These are phyloP conservation scores for Lodderomyces margitis DNA, from an alignment of 1,139 yeast genomes.

Conservation along the genomic window DNA sequence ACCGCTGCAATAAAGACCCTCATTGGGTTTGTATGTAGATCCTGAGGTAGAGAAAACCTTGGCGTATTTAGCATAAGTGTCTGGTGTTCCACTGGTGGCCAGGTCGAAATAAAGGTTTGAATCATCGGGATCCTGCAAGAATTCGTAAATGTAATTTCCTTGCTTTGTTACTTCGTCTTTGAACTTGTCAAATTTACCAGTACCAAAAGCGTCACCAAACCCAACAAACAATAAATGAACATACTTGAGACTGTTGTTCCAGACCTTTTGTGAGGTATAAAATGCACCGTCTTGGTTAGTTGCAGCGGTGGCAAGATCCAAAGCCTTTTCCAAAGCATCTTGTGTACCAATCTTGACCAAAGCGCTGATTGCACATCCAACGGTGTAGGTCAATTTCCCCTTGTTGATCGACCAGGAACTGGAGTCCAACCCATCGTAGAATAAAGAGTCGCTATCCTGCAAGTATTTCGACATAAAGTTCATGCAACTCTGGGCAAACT, in stretches of 20 bases:
- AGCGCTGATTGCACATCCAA: constrained; percentile 33
- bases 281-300: constrained; percentile 23
- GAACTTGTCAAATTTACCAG: constrained; percentile 15
- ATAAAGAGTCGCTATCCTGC: constrained; percentile 29
- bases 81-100: constrained; percentile 14
- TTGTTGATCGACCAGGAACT: constrained; percentile 22
- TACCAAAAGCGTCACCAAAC: constrained; percentile 21
- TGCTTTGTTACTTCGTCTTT: constrained; percentile 23
- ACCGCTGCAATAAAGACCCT: constrained; percentile 16
- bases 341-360: constrained; percentile 24
- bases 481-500: constrained; percentile 24
- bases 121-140: constrained; percentile 24
- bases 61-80: constrained; percentile 14
- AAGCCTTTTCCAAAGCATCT: constrained; percentile 20
- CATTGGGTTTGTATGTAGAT: constrained; percentile 3
- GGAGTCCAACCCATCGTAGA: constrained; percentile 30
- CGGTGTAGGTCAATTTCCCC: constrained; percentile 38
- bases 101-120: constrained; percentile 17
- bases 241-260: constrained; percentile 27
- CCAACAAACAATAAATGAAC: constrained; percentile 25
- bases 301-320: constrained; percentile 19
- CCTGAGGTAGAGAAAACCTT: constrained; percentile 10
- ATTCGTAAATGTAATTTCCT: constrained; percentile 22
- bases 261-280: constrained; percentile 19
- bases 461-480: constrained; percentile 27